Evolutionary conservation across 2,329 filamentous ascomycete genomes (phyloP).

Genomic region (Pyrenophora tritici-repentis): DNA sequence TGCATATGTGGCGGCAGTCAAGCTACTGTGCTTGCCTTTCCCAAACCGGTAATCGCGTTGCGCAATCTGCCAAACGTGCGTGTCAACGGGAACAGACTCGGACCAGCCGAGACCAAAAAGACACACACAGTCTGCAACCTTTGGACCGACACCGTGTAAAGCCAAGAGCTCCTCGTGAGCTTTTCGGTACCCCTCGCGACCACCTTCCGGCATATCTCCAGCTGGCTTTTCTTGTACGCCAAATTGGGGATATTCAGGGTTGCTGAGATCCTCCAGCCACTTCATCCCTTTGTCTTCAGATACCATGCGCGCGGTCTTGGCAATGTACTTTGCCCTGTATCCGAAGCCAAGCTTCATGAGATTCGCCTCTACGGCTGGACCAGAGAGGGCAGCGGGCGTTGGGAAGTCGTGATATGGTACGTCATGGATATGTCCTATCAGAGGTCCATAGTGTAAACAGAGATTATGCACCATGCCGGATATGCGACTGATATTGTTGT

Average conservation of each 20-base stretch:
- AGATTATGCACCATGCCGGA: constrained; percentile 96
- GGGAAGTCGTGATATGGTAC: constrained; percentile 88
- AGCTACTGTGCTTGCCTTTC: constrained; percentile 77
- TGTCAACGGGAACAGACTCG: constrained; percentile 93
- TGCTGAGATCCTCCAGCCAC: constrained; percentile 80
- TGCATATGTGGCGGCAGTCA: constrained; percentile 88
- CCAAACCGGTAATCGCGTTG: constrained; percentile 94
- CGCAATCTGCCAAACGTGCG: constrained; percentile 97
- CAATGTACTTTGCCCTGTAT: constrained; percentile 91
- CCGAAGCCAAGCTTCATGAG: constrained; percentile 87
- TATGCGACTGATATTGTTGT: constrained; percentile 96
- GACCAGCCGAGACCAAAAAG: constrained; percentile 96
- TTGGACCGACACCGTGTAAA: constrained; percentile 89
- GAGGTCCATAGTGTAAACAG: constrained; percentile 80
- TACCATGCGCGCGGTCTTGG: constrained; percentile 79
- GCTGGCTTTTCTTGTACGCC: constrained; percentile 52
- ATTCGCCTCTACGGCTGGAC: constrained; percentile 75
- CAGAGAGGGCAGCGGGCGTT: constrained; percentile 71
- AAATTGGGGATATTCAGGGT: constrained; percentile 71
- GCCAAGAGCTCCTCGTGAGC: constrained; percentile 81
- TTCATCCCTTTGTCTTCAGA: constrained; percentile 66
- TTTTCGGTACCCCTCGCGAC: constrained; percentile 70
- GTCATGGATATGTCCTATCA: constrained; percentile 72
- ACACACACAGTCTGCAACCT: constrained; percentile 95
- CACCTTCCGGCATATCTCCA: constrained; percentile 56